These are phyloP conservation scores for Septoria petroselini DNA, from an alignment of 2,329 filamentous ascomycete genomes.

Conservation along the genomic window DNA sequence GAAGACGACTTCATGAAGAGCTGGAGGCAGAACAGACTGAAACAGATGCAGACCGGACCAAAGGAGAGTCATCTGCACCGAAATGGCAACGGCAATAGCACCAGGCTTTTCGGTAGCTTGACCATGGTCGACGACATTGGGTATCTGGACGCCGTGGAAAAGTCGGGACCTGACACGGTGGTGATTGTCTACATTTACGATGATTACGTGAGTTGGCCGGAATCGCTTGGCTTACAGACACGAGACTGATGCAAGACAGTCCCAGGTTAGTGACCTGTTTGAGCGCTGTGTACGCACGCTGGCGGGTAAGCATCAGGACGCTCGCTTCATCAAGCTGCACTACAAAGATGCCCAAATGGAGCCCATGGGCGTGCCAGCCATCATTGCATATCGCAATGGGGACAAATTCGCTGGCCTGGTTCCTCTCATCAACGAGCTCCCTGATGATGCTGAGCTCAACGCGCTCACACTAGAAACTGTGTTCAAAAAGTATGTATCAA, in stretches of 20 bases:
- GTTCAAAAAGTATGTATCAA: slow-evolving; percentile 49
- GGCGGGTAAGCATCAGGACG: slow-evolving; percentile 65
- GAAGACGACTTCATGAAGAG: slow-evolving; percentile 78
- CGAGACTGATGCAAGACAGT: slow-evolving; percentile 51
- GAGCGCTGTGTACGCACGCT: slow-evolving; percentile 74
- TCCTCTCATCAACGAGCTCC: slow-evolving; percentile 81
- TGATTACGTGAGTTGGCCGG: slow-evolving; percentile 61
- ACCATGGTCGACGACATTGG: slow-evolving; percentile 84
- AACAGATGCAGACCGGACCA: slow-evolving; percentile 65
- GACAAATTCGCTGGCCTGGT: slow-evolving; percentile 89
- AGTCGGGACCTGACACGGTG: slow-evolving; percentile 72
- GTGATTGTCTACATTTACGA: slow-evolving; percentile 95
- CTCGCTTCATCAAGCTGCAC: slow-evolving; percentile 87
- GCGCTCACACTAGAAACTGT: slow-evolving; percentile 56
- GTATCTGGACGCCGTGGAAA: slow-evolving; percentile 95
- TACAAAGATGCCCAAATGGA: slow-evolving; percentile 94
- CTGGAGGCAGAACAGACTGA: slow-evolving; percentile 78
- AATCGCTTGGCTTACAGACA: too few relatives aligned
- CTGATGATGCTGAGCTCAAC: slow-evolving; percentile 54
- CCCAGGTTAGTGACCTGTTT: slow-evolving; percentile 71
- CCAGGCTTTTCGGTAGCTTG: slow-evolving; percentile 73
- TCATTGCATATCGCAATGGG: slow-evolving; percentile 84
- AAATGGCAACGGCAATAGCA: slow-evolving; percentile 40
- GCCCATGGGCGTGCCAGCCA: slow-evolving; percentile 77
- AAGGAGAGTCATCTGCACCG: slow-evolving; percentile 59